Conservation (phyloP, 768 basidiomycete genomes). For the Mycena crocata region DNA sequence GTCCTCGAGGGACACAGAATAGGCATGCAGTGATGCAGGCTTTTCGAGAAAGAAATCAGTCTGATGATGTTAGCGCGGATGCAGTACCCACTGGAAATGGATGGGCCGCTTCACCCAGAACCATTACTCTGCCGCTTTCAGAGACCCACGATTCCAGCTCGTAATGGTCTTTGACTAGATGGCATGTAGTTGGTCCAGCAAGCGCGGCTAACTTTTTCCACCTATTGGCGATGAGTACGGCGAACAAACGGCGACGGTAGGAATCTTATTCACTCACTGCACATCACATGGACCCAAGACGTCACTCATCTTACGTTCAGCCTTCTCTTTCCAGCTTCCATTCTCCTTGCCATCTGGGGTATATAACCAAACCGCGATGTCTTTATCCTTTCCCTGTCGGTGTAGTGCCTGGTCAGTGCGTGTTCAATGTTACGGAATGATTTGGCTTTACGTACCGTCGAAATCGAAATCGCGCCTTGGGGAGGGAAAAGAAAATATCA, state of each 20-base stretch:
- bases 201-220: conserved; percentile 4
- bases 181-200: conserved; percentile 5
- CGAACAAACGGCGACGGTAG: not conserved
- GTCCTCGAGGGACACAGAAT: conserved; percentile 19
- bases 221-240: not conserved
- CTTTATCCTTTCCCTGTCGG: conserved; percentile 4
- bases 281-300: conserved; percentile 11
- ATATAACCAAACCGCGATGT: not conserved
- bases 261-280: not conserved
- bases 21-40: not conserved
- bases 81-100: conserved; percentile 16
- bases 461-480: too few species aligned
- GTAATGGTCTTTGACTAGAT: conserved; percentile 2
- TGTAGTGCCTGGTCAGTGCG: too few species aligned
- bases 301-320: not conserved
- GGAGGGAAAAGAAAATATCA: too few species aligned
- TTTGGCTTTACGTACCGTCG: too few species aligned
- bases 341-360: conserved; percentile 7
- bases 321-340: not conserved
- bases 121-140: conserved; percentile 14
- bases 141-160: conserved; percentile 19
- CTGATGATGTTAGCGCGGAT: not conserved
- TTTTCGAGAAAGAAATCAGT: not conserved
- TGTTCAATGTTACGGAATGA: too few species aligned
- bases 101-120: conserved; percentile 24